phyloP scores from a whole-genome alignment of 2,329 filamentous ascomycete genomes.

The Pyrenochaeta sp. region DNA sequence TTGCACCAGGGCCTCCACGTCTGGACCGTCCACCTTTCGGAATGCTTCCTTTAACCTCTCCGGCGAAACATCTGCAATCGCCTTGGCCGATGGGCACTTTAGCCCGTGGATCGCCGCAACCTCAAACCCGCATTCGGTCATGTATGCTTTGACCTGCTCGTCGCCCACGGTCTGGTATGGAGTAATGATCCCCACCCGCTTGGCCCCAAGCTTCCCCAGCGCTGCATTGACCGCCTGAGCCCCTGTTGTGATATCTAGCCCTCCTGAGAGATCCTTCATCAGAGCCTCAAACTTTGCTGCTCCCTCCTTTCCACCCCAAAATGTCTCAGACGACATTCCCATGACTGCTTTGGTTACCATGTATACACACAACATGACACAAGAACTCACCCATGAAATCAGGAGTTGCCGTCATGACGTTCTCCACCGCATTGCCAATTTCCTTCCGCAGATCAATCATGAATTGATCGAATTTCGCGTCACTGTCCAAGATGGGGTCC shows the following conservation, averaged over 20 bases:
- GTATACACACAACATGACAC: background rate
- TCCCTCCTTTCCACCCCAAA: constrained; percentile 43
- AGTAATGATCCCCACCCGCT: constrained; percentile 42
- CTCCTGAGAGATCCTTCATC: constrained; percentile 38
- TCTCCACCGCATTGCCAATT: constrained; percentile 36
- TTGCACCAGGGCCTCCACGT: constrained; percentile 24
- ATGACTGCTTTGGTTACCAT: constrained; percentile 20
- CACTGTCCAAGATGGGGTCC: constrained; percentile 37
- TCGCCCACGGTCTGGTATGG: constrained; percentile 43
- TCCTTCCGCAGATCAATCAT: constrained; percentile 36
- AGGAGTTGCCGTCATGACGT: constrained; percentile 33
- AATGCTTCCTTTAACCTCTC: constrained; percentile 19
- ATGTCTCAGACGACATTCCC: constrained; percentile 45
- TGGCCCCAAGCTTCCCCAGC: constrained; percentile 34
- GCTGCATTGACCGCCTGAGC: constrained; percentile 39
- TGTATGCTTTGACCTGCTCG: constrained; percentile 40
- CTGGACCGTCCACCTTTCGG: constrained; percentile 19
- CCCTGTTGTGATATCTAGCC: constrained; percentile 40
- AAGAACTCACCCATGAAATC: constrained; percentile 35
- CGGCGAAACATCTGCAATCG: constrained; percentile 18
- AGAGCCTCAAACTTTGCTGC: constrained; percentile 38
- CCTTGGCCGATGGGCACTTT: constrained; percentile 29
- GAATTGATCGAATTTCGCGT: constrained; percentile 40
- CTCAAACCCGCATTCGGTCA: constrained; percentile 39
- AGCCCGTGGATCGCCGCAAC: constrained; percentile 37